Conservation (phyloP, 2,329 filamentous ascomycete genomes). For the Pezicula radicicola region DNA sequence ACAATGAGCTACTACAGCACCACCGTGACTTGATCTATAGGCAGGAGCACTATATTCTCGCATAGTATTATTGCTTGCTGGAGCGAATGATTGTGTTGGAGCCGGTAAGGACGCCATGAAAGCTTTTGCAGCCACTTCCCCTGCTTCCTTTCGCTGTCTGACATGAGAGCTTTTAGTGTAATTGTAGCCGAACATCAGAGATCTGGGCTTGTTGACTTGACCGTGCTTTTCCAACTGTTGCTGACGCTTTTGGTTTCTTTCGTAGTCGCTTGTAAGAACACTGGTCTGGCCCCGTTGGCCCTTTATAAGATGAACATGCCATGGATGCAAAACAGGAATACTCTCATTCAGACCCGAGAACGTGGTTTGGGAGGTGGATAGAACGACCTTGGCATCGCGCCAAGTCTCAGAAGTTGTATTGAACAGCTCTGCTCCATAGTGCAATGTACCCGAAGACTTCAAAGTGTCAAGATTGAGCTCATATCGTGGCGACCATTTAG, state of each 20-base stretch:
- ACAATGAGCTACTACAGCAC: neutral
- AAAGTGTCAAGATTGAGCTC: slow-evolving; percentile 40
- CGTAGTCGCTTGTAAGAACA: slow-evolving; percentile 18
- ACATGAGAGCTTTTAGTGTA: too few species aligned
- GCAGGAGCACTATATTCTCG: too few species aligned
- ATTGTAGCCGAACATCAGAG: too few species aligned
- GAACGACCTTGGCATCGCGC: slow-evolving; percentile 37
- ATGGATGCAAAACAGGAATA: slow-evolving; percentile 42
- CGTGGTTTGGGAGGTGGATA: slow-evolving; percentile 47
- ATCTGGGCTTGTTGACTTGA: neutral
- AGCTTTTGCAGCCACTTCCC: too few species aligned
- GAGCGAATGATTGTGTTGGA: too few species aligned
- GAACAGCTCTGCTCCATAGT: slow-evolving; percentile 51
- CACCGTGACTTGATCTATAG: too few species aligned
- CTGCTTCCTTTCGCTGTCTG: too few species aligned
- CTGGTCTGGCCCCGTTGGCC: slow-evolving; percentile 6
- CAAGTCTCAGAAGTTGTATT: slow-evolving; percentile 48
- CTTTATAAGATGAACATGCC: slow-evolving; percentile 41
- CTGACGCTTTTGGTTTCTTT: slow-evolving; percentile 32
- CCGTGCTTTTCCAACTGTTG: slow-evolving; percentile 14
- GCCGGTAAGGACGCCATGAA: too few species aligned
- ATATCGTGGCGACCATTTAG: slow-evolving; percentile 45
- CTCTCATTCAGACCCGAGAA: slow-evolving; percentile 45
- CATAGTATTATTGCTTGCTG: too few species aligned
- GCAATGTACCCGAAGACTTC: slow-evolving; percentile 30